Evolutionary conservation across 2,329 filamentous ascomycete species (phyloP).

Genomic region (Daldinia eschscholtzii): DNA sequence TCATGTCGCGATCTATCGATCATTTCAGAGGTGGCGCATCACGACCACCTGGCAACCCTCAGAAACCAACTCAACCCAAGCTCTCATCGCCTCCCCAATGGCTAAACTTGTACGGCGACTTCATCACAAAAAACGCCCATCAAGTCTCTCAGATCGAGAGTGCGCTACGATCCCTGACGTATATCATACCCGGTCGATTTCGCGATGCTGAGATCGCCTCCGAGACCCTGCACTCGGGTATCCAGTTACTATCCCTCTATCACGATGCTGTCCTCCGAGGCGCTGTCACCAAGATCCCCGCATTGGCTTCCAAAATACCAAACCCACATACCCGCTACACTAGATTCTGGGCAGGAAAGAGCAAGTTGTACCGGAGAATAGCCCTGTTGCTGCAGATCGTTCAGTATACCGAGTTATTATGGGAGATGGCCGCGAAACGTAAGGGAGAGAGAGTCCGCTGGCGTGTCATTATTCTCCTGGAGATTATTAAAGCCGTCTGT

Average conservation of each 20-base stretch:
- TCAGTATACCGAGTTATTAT: conserved; percentile 94
- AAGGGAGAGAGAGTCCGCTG: conserved; percentile 85
- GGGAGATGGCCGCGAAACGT: conserved; percentile 95
- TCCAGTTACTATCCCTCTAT: conserved; percentile 91
- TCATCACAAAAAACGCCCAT: conserved; percentile 94
- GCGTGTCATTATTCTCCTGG: conserved; percentile 87
- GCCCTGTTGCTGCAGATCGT: conserved; percentile 89
- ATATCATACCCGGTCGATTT: conserved; percentile 93
- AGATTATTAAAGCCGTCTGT: conserved; percentile 88
- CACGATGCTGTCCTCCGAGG: conserved; percentile 87
- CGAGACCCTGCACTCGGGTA: conserved; percentile 88
- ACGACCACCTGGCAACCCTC: conserved; percentile 40
- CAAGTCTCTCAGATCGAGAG: conserved; percentile 97
- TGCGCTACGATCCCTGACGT: conserved; percentile 89
- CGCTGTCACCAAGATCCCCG: conserved; percentile 71
- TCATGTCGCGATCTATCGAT: conserved; percentile 46
- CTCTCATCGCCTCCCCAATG: conserved; percentile 73
- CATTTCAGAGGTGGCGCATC: conserved; percentile 41
- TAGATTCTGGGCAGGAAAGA: conserved; percentile 73
- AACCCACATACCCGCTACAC: conserved; percentile 75
- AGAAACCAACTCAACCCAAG: conserved; percentile 57
- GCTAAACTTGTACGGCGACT: conserved; percentile 82
- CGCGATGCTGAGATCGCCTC: conserved; percentile 95
- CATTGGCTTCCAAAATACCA: conserved; percentile 66
- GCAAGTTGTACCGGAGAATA: conserved; percentile 80